phyloP scores from a whole-genome alignment of 2,329 filamentous ascomycete species.

The Emericellopsis atlantica region DNA sequence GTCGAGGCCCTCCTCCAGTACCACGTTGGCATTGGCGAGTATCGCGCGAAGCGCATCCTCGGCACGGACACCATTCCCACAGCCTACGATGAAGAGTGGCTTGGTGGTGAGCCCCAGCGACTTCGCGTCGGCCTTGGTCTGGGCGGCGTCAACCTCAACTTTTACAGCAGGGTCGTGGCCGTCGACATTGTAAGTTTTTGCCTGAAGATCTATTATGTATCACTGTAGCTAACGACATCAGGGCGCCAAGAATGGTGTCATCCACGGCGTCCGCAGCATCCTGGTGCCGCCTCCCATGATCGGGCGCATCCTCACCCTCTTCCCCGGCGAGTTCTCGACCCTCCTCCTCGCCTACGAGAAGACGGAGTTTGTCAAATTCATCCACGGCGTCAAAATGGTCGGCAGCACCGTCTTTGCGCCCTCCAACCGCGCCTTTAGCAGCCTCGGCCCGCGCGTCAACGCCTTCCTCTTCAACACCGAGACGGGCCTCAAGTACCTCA shows the following conservation, averaged over 20 bases:
- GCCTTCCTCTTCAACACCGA: constrained; percentile 74
- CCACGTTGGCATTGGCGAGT: constrained; percentile 58
- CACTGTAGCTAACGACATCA: constrained; percentile 12
- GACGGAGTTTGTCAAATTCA: constrained; percentile 54
- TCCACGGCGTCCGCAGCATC: constrained; percentile 64
- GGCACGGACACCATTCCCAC: constrained; percentile 65
- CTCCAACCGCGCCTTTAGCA: constrained; percentile 66
- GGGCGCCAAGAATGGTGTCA: constrained; percentile 66
- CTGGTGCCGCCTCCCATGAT: constrained; percentile 63
- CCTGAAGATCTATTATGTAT: background rate
- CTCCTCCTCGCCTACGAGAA: constrained; percentile 61
- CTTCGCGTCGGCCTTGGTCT: constrained; percentile 53
- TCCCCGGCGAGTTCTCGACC: constrained; percentile 69
- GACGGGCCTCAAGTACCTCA: constrained; percentile 62
- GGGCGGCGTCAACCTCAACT: constrained; percentile 60
- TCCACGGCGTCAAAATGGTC: constrained; percentile 37
- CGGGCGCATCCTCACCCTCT: constrained; percentile 40
- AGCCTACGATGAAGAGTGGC: constrained; percentile 38
- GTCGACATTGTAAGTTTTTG: constrained; percentile 50
- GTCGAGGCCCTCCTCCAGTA: constrained; percentile 61
- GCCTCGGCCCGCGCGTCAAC: constrained; percentile 60
- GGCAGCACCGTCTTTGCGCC: constrained; percentile 76
- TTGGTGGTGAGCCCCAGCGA: constrained; percentile 59
- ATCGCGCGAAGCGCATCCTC: constrained; percentile 54
- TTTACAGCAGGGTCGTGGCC: constrained; percentile 58